These are phyloP conservation scores for Clitoria ternatea DNA, from an alignment of 306 rosid genomes.

Conservation along the genomic window DNA sequence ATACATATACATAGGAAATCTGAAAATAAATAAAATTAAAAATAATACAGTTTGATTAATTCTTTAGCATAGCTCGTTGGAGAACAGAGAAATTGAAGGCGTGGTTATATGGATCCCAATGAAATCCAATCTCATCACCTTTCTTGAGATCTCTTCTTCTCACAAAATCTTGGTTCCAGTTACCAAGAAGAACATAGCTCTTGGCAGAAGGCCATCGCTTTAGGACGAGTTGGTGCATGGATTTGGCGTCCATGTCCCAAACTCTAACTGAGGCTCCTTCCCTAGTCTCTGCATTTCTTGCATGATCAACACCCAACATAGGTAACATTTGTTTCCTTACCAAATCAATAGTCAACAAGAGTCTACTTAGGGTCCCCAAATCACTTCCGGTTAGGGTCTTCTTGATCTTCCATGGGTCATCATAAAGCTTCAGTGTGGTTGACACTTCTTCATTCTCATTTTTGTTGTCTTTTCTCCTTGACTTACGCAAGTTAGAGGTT, in stretches of 20 bases:
- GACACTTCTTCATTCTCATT: conserved; percentile 19
- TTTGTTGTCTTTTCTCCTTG: conserved; percentile 24
- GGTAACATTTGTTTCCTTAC: conserved; percentile 30
- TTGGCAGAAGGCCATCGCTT: conserved; percentile 34
- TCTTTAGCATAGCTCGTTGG: conserved; percentile 1
- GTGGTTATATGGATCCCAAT: conserved; percentile 23
- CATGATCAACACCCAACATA: conserved; percentile 9
- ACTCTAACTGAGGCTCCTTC: conserved; percentile 26
- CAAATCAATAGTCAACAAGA: conserved; percentile 23
- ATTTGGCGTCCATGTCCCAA: conserved; percentile 30
- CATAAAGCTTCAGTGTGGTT: conserved; percentile 28
- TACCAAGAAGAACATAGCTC: conserved; percentile 32
- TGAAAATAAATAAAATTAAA: not conserved
- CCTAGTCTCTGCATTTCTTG: conserved; percentile 7
- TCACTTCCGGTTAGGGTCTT: conserved; percentile 31
- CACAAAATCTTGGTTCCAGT: conserved; percentile 38
- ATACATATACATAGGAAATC: no score
- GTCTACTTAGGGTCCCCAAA: conserved; percentile 36
- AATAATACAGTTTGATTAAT: not conserved
- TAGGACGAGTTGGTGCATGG: conserved; percentile 27
- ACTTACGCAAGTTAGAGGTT: not conserved
- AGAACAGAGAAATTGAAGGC: conserved; percentile 33
- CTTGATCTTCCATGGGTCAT: conserved; percentile 36
- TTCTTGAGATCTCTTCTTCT: conserved; percentile 24
- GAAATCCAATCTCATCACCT: conserved; percentile 34